These are phyloP conservation scores for Skeletonema grethae DNA, from an alignment of 108 stramenopile species.

Conservation along the genomic window DNA sequence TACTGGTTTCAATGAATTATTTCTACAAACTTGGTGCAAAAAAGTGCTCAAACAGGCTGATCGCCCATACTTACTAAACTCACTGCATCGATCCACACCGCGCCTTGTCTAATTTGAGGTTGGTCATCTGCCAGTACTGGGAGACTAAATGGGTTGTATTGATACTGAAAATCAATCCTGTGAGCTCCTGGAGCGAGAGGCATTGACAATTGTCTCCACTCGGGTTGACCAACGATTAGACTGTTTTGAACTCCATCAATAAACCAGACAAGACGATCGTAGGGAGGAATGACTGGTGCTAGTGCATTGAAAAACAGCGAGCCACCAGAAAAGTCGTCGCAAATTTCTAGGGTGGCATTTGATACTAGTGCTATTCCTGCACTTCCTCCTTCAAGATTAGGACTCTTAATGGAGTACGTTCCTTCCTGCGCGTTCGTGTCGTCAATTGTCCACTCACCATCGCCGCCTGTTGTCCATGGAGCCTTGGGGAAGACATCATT, in stretches of 20 bases:
- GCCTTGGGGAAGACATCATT: conserved; percentile 23
- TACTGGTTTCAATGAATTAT: background rate
- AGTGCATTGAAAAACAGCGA: conserved; percentile 4
- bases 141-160: background rate
- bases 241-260: conserved; percentile 9
- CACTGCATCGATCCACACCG: background rate
- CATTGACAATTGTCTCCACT: background rate
- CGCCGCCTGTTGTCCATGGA: conserved; percentile 37
- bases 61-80: background rate
- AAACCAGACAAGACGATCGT: background rate
- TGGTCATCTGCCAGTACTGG: background rate
- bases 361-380: background rate
- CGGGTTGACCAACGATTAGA: background rate
- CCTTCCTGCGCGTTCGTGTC: conserved; percentile 13
- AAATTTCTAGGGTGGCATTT: conserved; percentile 26
- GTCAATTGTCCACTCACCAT: conserved; percentile 34
- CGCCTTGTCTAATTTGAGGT: background rate
- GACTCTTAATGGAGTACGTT: conserved; percentile 7
- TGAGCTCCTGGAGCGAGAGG: background rate
- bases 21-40: too few species aligned
- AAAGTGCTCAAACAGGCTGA: too few species aligned
- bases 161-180: background rate
- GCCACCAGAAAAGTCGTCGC: conserved; percentile 23
- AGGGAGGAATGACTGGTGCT: conserved; percentile 2
- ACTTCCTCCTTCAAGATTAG: conserved; percentile 17